Evolutionary conservation across 352 stramenopile species (phyloP), one percentile per base, ranked within the genome.

Genomic region (Pythium graminicola): DNA sequence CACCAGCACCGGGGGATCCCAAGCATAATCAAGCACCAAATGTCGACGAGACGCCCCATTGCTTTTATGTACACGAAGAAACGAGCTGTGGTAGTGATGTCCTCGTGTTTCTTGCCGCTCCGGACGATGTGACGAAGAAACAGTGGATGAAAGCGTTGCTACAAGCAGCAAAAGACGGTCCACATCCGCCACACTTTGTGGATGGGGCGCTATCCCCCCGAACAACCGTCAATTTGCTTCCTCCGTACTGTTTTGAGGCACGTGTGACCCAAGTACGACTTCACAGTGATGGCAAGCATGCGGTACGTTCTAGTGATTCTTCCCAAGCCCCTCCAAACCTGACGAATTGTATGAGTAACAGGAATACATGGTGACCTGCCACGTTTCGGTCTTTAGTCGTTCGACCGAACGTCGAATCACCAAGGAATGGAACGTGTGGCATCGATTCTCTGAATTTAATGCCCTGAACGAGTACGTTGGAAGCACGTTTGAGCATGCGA

Each of bases 351-450:
- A 31, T 19, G 4, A n/a, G 3, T 14, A 17, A 28, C 29, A 88
- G 74, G 72, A 88, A 45, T 88, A 86, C 54, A 68, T 81, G 66
- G 54, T 88, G 28, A 70, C 63, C 24, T 86, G 74, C 44, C 78
- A 71, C 23, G 81, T 73, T 14, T 68, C 77, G 56, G 43, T 83
- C 13, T 81, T 74, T 46, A 88, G 72, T 53, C 72, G 70, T 24
- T 40, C 73, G 35, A 60, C 65, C 3, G 64, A 63, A 13, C 66
- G 71, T 1, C 64, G 73, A 22, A 26, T 88, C 31, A 62, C 64
- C 11, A 88, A 85, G 42, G 66, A 82, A 36, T 86, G 74, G 77
- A 64, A 58, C 24, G 36, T 88, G n/a, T 86, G 74, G 74, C 70
- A 75, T 17, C 73, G 77, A 8, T 86, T 83, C 48, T 77, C 77